Evolutionary conservation across 345 rosid genomes (phyloP), one percentile per base, ranked within the genome.

Genomic region (Citrus sinensis): DNA sequence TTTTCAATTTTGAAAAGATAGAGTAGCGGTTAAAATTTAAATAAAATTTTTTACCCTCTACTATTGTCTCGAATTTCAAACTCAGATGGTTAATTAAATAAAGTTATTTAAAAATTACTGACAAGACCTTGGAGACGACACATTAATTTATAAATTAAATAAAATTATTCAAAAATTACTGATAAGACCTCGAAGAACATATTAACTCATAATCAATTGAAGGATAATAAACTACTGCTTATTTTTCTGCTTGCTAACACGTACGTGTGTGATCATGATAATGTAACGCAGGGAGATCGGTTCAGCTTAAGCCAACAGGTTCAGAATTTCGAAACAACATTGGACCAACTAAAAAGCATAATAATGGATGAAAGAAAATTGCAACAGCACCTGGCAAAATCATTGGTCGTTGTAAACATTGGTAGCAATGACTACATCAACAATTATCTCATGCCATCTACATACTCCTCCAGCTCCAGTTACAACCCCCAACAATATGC

Each of bases 401-500:
- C 92, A 59, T 81, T 94, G 56, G 93, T 90, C 4, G 86, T 91
- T 11, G 87, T 93, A 77, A 83, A 82, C 55, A 49, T 89, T 30
- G 97, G 97, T 2, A 91, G 88, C 87, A 94, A 91, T 83, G 98
- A 94, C 87, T 92, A 94, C 83, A 86, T 91, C 75, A 87, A 93
- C 79, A 93, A 91, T 69, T 94, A 90, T 78, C 89, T 93, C 63
- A 77, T 87, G 87, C 94, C 97, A 54, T 59, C 83, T 2, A 60
- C 87, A 9, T 94, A 87, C 68, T 82, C 85, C 32, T 80, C 93
- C 7, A 80, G 81, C 82, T 87, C 86, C 74, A 82, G 70, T 54
- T 94, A 87, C 77, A 87, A 83, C 51, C 88, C 90, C 5, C 19
- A 67, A 37, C 85, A 83, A 35, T 92, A 66, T 61, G 96, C 98